Evolutionary conservation across 805 yeast genomes (phyloP).

Genomic region (Candida andamanensis): DNA sequence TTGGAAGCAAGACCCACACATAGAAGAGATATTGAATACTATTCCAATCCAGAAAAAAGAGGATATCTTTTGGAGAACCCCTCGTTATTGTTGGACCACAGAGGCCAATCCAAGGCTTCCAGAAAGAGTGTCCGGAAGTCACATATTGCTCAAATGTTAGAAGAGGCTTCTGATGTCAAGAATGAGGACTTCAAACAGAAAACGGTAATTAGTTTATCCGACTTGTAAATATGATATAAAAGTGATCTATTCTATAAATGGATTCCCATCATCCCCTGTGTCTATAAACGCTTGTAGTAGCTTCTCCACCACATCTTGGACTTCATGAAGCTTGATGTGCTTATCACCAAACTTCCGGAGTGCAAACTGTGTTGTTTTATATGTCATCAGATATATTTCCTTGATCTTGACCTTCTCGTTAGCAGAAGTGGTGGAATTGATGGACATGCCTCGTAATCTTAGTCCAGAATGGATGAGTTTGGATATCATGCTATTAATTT

Average conservation of each 20-base stretch:
- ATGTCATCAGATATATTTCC: slow-evolving; percentile 39
- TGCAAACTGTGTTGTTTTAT: slow-evolving; percentile 33
- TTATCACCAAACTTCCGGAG: slow-evolving; percentile 26
- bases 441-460: slow-evolving; percentile 35
- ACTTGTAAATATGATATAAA: slow-evolving; percentile 14
- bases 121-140: slow-evolving; percentile 24
- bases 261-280: slow-evolving; percentile 9
- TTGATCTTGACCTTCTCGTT: slow-evolving; percentile 33
- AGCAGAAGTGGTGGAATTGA: slow-evolving; percentile 12
- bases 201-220: slow-evolving; percentile 15
- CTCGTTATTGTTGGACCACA: slow-evolving; percentile 34
- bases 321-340: slow-evolving; percentile 21
- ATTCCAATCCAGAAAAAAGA: slow-evolving; percentile 62
- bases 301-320: slow-evolving; percentile 38
- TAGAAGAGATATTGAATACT: slow-evolving; percentile 73
- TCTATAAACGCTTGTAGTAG: slow-evolving; percentile 35
- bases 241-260: slow-evolving; percentile 5
- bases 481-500: slow-evolving; percentile 22
- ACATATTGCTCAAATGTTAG: slow-evolving; percentile 33
- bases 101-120: slow-evolving; percentile 15
- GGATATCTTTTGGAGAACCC: slow-evolving; percentile 61
- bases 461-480: slow-evolving; percentile 37
- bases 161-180: slow-evolving; percentile 21
- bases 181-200: slow-evolving; percentile 13
- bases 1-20: slow-evolving; percentile 80